Percentiles rank a stretch among this genome's conserved stretches.
Conservation (phyloP, 164 flowering plant species). For the Umbellularia californica region DNA sequence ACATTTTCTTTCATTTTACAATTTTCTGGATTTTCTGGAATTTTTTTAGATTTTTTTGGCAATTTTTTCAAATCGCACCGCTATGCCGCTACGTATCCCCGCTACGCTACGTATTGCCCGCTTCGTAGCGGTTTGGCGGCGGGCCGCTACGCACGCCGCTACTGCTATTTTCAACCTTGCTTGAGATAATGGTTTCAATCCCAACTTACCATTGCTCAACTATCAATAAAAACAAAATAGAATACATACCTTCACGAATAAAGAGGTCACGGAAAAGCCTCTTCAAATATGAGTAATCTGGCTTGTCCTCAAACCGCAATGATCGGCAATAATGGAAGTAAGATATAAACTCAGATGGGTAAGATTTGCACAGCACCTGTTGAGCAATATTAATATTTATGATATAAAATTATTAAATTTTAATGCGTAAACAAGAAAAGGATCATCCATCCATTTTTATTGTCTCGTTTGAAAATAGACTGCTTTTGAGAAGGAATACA, state of each 20-base stretch:
- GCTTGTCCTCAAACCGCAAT: conserved; percentile 51
- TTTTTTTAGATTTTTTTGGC: too few relatives aligned
- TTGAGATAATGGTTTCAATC: neutral
- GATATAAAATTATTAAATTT: neutral
- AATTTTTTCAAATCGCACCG: too few relatives aligned
- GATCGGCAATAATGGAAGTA: conserved; percentile 59
- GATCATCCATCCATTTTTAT: too few relatives aligned
- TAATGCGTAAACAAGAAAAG: neutral
- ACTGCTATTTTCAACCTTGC: too few relatives aligned
- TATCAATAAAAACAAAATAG: neutral
- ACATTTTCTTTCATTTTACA: too few relatives aligned
- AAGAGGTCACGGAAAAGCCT: conserved; percentile 53
- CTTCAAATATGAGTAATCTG: conserved; percentile 53
- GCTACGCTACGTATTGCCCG: too few relatives aligned
- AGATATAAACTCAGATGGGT: conserved; percentile 50
- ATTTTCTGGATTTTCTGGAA: too few relatives aligned
- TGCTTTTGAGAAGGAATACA: neutral
- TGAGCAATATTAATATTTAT: neutral
- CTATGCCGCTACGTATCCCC: too few relatives aligned
- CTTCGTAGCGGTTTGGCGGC: too few relatives aligned
- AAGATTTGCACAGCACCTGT: conserved; percentile 43
- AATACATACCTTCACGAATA: conserved; percentile 47
- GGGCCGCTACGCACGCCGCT: too few relatives aligned
- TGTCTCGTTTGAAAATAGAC: neutral
- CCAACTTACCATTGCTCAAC: neutral